A percentile compares a stretch with the other conserved stretches of the same genome.
These are phyloP conservation scores for Botryotinia calthae DNA, from an alignment of 2,329 filamentous ascomycete genomes.

Conservation along the genomic window DNA sequence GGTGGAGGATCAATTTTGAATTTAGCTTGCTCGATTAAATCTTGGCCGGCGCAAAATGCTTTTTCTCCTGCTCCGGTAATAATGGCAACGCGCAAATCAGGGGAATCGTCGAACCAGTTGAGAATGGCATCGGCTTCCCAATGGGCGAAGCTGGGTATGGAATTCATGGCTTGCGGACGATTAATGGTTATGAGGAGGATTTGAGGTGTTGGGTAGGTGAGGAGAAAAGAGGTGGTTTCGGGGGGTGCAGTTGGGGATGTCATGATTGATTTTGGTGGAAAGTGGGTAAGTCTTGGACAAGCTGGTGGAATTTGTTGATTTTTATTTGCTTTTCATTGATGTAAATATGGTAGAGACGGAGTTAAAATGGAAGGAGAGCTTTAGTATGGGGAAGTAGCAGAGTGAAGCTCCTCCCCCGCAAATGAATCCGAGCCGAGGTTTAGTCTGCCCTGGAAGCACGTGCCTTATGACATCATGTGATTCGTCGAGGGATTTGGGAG, in stretches of 20 bases:
- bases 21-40: constrained; percentile 59
- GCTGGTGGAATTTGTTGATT: constrained; percentile 41
- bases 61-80: constrained; percentile 59
- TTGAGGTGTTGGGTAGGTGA: constrained; percentile 50
- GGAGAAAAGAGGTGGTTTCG: constrained; percentile 25
- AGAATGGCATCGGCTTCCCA: constrained; percentile 48
- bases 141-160: constrained; percentile 42
- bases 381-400: not conserved
- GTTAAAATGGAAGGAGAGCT: constrained; percentile 21
- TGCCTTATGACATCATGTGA: not conserved
- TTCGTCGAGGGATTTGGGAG: not conserved
- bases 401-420: constrained; percentile 9
- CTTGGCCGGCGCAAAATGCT: constrained; percentile 67
- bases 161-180: constrained; percentile 49
- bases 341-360: not conserved
- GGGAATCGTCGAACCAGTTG: constrained; percentile 61
- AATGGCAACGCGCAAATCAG: constrained; percentile 58
- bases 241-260: constrained; percentile 38
- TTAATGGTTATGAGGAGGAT: constrained; percentile 60
- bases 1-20: constrained; percentile 40
- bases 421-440: constrained; percentile 8
- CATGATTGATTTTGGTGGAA: constrained; percentile 40
- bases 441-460: not conserved
- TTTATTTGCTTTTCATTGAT: constrained; percentile 40
- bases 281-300: constrained; percentile 38